These are phyloP conservation scores for Rhipidocladum racemiflorum DNA, from an alignment of 176 grass and related monocot species.

Conservation along the genomic window DNA sequence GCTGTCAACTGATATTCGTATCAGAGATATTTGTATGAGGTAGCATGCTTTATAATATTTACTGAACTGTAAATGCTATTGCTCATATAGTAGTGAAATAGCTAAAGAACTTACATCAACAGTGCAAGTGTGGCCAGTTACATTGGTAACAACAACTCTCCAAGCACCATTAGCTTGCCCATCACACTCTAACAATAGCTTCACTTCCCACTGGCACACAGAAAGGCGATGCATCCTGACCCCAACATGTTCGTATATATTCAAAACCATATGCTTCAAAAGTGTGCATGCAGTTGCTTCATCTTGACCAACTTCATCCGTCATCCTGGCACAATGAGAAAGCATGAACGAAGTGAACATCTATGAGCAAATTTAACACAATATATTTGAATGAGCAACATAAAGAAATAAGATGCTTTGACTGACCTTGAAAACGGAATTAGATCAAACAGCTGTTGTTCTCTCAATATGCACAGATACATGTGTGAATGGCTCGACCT, in stretches of 20 bases:
- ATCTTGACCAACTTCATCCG: conserved; percentile 53
- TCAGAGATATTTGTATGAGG: background rate
- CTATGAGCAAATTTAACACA: conserved; percentile 26
- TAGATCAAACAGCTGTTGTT: conserved; percentile 73
- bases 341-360: conserved; percentile 20
- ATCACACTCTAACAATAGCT: conserved; percentile 73
- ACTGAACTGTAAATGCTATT: background rate
- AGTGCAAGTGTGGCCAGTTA: conserved; percentile 96
- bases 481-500: conserved; percentile 92
- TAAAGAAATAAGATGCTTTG: conserved; percentile 18
- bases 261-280: conserved; percentile 84
- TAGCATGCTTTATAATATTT: conserved; percentile 9
- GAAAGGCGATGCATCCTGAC: conserved; percentile 94
- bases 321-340: conserved; percentile 50
- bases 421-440: conserved; percentile 85
- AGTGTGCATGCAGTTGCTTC: conserved; percentile 60
- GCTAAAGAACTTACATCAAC: conserved; percentile 71
- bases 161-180: conserved; percentile 84
- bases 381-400: conserved; percentile 16
- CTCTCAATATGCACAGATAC: conserved; percentile 82
- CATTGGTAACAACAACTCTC: conserved; percentile 92
- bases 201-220: conserved; percentile 98
- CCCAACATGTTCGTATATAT: conserved; percentile 91
- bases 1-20: background rate
- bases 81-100: conserved; percentile 16